Conservation (phyloP, 768 basidiomycete species). For the Kwoniella dendrophila region DNA sequence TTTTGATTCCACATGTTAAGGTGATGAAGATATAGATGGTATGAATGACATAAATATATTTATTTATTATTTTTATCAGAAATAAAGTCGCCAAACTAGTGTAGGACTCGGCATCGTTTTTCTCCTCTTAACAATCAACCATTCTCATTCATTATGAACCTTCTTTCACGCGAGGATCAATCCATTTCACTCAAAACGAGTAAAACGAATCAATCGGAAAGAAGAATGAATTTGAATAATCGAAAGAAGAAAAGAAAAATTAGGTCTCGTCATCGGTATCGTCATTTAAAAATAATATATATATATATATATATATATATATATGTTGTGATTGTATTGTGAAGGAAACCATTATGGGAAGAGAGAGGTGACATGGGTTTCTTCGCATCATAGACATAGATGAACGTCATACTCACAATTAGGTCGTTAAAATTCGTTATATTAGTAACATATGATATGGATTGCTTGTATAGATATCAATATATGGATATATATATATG, state of each 20-base stretch:
- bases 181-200: constrained; percentile 31
- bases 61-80: too few species aligned
- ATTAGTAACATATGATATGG: background rate
- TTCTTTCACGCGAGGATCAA: constrained; percentile 26
- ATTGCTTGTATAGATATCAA: too few species aligned
- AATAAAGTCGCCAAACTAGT: constrained; percentile 55
- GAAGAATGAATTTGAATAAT: constrained; percentile 10
- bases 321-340: too few species aligned
- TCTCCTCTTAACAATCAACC: constrained; percentile 5
- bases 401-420: background rate
- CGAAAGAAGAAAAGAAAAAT: constrained; percentile 8
- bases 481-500: too few species aligned
- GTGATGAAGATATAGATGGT: constrained; percentile 26
- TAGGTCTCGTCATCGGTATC: constrained; percentile 55
- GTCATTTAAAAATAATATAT: constrained; percentile 28
- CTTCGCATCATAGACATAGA: too few species aligned
- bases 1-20: constrained; percentile 17
- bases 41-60: background rate
- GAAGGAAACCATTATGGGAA: too few species aligned
- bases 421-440: background rate
- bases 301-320: too few species aligned
- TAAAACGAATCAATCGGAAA: constrained; percentile 11
- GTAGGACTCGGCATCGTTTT: constrained; percentile 38
- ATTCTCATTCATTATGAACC: constrained; percentile 2
- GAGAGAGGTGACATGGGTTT: too few species aligned